A percentile compares a stretch with the other conserved stretches of the same genome.
Conservation (phyloP, 164 flowering plant species). For the Cinnamomum micranthum region DNA sequence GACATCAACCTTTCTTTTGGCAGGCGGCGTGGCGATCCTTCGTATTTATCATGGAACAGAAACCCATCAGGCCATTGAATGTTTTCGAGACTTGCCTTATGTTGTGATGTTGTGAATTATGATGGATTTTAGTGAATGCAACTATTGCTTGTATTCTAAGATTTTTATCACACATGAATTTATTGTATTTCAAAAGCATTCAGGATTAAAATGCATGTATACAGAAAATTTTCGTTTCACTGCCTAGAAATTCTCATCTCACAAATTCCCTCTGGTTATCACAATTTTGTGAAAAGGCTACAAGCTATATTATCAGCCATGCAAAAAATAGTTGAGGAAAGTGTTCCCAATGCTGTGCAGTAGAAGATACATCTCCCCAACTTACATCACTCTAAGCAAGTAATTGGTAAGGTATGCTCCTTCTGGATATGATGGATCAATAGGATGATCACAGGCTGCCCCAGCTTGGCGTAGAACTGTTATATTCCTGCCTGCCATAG, state of each 20-base stretch:
- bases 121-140: conserved; percentile 1
- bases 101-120: neutral
- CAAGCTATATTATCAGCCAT: neutral
- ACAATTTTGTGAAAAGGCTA: neutral
- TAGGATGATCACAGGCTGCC: conserved; percentile 91
- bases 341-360: neutral
- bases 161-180: no score
- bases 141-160: neutral
- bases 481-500: conserved; percentile 60
- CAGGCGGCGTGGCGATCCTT: conserved; percentile 80
- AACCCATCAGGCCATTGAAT: conserved; percentile 36
- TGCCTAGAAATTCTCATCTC: neutral
- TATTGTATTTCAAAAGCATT: neutral
- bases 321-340: neutral
- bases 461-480: conserved; percentile 77
- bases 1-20: conserved; percentile 18
- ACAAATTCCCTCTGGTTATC: neutral
- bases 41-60: conserved; percentile 77
- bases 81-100: neutral
- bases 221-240: neutral
- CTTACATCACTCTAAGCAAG: conserved; percentile 57
- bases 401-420: conserved; percentile 81
- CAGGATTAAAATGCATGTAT: neutral
- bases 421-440: conserved; percentile 89
- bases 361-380: neutral